phyloP scores from a whole-genome alignment of 164 flowering plant genomes.

The Vitis riparia region DNA sequence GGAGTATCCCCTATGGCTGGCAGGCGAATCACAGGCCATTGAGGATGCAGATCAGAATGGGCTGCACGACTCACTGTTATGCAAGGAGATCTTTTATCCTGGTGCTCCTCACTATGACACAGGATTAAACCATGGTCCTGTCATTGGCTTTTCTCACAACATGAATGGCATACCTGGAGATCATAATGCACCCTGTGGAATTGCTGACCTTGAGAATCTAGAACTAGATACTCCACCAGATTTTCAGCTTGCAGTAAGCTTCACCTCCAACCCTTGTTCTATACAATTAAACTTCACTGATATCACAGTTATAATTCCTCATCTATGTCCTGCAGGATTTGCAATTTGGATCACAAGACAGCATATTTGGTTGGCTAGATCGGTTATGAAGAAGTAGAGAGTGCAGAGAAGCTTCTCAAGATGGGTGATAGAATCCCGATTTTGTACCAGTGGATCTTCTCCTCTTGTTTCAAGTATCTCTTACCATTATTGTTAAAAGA shows the following conservation, averaged over 20 bases:
- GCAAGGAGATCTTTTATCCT: conserved; percentile 53
- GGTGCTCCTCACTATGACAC: conserved; percentile 20
- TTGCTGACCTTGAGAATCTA: conserved; percentile 54
- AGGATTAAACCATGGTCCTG: conserved; percentile 17
- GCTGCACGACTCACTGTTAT: conserved; percentile 36
- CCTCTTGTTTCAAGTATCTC: too few relatives aligned
- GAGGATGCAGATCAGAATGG: conserved; percentile 27
- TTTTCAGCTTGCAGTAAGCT: conserved; percentile 53
- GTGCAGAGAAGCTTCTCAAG: neutral
- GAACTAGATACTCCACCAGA: conserved; percentile 64
- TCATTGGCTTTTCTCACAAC: conserved; percentile 7
- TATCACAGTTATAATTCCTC: neutral
- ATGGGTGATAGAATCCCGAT: neutral
- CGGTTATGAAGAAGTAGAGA: conserved; percentile 24
- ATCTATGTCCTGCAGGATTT: conserved; percentile 46
- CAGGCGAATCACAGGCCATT: conserved; percentile 62
- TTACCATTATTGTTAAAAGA: neutral
- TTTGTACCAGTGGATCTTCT: conserved; percentile 1
- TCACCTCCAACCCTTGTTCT: neutral
- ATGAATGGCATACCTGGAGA: conserved; percentile 19
- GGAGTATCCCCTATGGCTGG: conserved; percentile 39
- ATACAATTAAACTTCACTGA: neutral
- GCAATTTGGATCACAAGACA: conserved; percentile 75
- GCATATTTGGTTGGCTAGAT: conserved; percentile 51
- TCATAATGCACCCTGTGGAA: conserved; percentile 25